These are phyloP conservation scores for Neodidymelliopsis sp. DNA, from an alignment of 2,329 filamentous ascomycete genomes.

Conservation along the genomic window DNA sequence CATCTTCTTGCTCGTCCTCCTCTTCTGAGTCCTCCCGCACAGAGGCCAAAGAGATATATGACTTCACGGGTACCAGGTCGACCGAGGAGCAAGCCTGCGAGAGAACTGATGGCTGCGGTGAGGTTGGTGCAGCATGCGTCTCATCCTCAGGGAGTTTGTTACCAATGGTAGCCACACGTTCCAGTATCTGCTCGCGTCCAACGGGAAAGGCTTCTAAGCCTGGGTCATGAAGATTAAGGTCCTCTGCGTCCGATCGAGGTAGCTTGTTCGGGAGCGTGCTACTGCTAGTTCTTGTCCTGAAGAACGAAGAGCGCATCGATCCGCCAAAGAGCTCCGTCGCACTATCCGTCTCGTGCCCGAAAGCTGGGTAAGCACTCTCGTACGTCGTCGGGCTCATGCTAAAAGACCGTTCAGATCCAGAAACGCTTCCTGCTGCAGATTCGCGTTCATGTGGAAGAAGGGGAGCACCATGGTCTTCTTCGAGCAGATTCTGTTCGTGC, in stretches of 20 bases:
- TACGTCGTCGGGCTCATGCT: constrained; percentile 13
- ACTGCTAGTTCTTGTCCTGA: constrained; percentile 30
- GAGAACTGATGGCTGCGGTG: constrained; percentile 32
- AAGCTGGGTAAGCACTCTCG: constrained; percentile 14
- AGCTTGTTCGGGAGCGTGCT: constrained; percentile 39
- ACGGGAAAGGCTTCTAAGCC: constrained; percentile 41
- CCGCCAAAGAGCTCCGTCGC: constrained; percentile 19
- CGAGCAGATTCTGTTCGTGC: constrained; percentile 7
- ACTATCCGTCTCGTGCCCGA: constrained; percentile 20
- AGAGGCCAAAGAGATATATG: constrained; percentile 38
- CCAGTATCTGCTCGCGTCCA: constrained; percentile 36
- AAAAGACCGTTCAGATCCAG: constrained; percentile 25
- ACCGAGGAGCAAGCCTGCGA: constrained; percentile 44
- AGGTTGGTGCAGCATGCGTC: constrained; percentile 24
- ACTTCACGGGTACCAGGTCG: constrained; percentile 36
- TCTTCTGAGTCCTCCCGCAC: constrained; percentile 40
- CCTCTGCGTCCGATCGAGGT: constrained; percentile 39
- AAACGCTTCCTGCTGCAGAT: constrained; percentile 16
- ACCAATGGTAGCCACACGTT: constrained; percentile 38
- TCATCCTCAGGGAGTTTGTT: constrained; percentile 38
- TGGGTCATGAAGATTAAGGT: constrained; percentile 36
- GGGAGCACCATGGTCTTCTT: constrained; percentile 22
- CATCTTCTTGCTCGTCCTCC: constrained; percentile 28
- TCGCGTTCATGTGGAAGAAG: constrained; percentile 35
- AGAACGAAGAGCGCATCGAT: constrained; percentile 21